Evolutionary conservation across 352 stramenopile species (phyloP).

Genomic region (Blastocystis sp.): DNA sequence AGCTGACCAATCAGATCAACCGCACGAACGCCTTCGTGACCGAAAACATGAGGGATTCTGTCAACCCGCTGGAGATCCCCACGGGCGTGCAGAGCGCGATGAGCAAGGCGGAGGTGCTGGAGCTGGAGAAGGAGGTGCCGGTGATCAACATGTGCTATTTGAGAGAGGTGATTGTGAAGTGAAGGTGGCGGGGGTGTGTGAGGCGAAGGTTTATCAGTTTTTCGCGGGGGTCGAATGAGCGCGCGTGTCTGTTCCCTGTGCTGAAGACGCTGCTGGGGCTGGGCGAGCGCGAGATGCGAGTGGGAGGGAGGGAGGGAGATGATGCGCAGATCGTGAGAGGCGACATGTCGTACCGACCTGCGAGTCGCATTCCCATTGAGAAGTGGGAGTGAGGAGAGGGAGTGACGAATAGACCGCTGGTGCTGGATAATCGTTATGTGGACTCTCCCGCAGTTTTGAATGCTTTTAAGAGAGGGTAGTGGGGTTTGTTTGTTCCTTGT

Average conservation of each 20-base stretch:
- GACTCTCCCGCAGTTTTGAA: constrained; percentile 28
- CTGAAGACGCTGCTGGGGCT: constrained; percentile 42
- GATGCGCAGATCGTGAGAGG: constrained; percentile 22
- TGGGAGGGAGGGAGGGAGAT: background rate
- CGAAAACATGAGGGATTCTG: constrained; percentile 4
- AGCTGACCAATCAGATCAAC: constrained; percentile 46
- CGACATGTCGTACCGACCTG: constrained; percentile 41
- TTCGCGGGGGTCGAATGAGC: constrained; percentile 35
- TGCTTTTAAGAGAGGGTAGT: constrained; percentile 18
- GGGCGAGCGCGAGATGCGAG: constrained; percentile 37
- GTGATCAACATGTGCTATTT: constrained; percentile 48
- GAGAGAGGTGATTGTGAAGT: constrained; percentile 45
- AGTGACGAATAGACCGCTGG: background rate
- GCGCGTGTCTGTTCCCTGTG: constrained; percentile 33
- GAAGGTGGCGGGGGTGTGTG: background rate
- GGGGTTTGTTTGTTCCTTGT: background rate
- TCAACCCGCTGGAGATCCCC: background rate
- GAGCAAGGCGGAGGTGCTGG: constrained; percentile 8
- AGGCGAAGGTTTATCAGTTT: constrained; percentile 50
- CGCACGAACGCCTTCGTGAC: constrained; percentile 5
- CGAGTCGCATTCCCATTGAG: constrained; percentile 51
- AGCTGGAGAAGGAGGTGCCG: constrained; percentile 25
- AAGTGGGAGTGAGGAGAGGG: no score
- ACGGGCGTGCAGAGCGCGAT: background rate
- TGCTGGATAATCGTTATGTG: constrained; percentile 38